Evolutionary conservation across 108 stramenopile species (phyloP).

Genomic region (Discostella pseudostelligera): DNA sequence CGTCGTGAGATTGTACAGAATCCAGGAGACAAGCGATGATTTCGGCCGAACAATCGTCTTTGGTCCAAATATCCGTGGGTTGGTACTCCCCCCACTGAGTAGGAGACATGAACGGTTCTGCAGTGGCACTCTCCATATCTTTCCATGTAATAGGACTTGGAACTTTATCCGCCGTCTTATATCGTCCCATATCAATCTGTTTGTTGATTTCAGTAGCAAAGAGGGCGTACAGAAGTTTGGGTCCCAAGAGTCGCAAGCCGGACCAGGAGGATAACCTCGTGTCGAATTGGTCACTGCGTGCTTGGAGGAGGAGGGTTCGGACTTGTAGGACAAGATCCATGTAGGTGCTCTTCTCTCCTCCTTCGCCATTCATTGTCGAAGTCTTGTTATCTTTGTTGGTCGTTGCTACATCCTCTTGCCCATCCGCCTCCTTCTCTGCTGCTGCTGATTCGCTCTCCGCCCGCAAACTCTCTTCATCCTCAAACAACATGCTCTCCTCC

Average conservation of each 20-base stretch:
- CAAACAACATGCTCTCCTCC: slow-evolving; percentile 68
- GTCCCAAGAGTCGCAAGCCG: slow-evolving; percentile 19
- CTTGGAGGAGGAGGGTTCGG: slow-evolving; percentile 42
- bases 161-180: slow-evolving; percentile 81
- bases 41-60: slow-evolving; percentile 49
- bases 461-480: slow-evolving; percentile 46
- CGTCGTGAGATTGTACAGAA: slow-evolving; percentile 38
- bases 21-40: slow-evolving; percentile 48
- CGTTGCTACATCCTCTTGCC: slow-evolving; percentile 6
- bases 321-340: slow-evolving; percentile 61
- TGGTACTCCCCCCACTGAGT: slow-evolving; percentile 36
- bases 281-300: not conserved
- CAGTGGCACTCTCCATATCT: slow-evolving; percentile 27
- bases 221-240: slow-evolving; percentile 44
- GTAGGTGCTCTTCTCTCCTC: slow-evolving; percentile 65
- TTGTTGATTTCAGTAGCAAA: slow-evolving; percentile 75
- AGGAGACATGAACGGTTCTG: slow-evolving; percentile 41
- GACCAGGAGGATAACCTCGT: slow-evolving; percentile 12
- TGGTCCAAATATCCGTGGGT: slow-evolving; percentile 59
- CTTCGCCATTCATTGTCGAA: not conserved
- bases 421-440: slow-evolving; percentile 15
- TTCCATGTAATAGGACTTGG: slow-evolving; percentile 54
- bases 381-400: slow-evolving; percentile 20
- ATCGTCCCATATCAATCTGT: slow-evolving; percentile 85
- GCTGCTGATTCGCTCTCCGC: slow-evolving; percentile 21